Conservation (phyloP, 306 rosid species). For the Canavalia ensiformis region DNA sequence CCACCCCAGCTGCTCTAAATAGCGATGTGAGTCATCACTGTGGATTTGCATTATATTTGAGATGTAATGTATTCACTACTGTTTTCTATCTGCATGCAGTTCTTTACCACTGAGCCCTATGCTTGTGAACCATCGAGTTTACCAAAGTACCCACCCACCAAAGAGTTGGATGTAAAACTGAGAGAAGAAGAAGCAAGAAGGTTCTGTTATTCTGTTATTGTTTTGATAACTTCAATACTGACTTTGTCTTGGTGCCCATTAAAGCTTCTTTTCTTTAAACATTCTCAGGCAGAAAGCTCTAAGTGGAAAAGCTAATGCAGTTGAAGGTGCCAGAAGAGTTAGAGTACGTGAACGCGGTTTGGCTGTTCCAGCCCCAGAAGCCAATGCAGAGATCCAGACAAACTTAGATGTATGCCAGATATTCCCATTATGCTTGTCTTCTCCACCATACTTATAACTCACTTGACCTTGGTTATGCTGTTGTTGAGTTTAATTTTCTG, state of each 20-base stretch:
- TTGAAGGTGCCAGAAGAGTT: constrained; percentile 70
- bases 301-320: constrained; percentile 66
- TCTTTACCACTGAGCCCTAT: constrained; percentile 75
- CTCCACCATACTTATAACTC: constrained; percentile 3
- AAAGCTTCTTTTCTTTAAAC: constrained; percentile 32
- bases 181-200: constrained; percentile 90
- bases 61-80: constrained; percentile 37
- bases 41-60: constrained; percentile 31
- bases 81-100: constrained; percentile 69
- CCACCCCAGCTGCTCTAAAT: constrained; percentile 67
- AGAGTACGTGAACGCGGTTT: constrained; percentile 73
- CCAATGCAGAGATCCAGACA: constrained; percentile 82
- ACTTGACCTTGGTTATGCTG: neutral
- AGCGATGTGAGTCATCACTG: constrained; percentile 69
- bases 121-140: constrained; percentile 85
- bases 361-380: constrained; percentile 88
- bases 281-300: constrained; percentile 72
- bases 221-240: constrained; percentile 34
- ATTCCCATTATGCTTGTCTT: constrained; percentile 18
- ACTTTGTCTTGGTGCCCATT: constrained; percentile 37
- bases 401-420: constrained; percentile 76
- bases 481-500: constrained; percentile 23
- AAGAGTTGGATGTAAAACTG: constrained; percentile 83
- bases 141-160: constrained; percentile 91
- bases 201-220: constrained; percentile 51